These are phyloP conservation scores for Hypoxylon sp. DNA, from an alignment of 2,329 filamentous ascomycete species.

Conservation along the genomic window DNA sequence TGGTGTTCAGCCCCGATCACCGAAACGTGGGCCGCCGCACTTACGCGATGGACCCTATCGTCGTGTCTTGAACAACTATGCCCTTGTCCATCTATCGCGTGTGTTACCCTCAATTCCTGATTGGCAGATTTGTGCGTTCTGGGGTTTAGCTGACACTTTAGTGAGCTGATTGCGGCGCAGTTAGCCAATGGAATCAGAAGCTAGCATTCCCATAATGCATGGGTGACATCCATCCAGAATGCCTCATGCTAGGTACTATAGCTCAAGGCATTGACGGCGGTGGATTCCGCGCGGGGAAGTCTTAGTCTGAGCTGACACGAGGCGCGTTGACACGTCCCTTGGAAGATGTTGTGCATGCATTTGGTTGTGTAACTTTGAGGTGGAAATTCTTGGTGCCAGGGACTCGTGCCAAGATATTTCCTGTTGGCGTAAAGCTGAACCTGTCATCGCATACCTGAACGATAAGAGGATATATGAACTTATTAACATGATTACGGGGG, in stretches of 20 bases:
- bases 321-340: neutral
- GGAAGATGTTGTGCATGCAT: neutral
- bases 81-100: conserved; percentile 15
- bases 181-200: conserved; percentile 21
- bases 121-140: conserved; percentile 30
- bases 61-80: neutral
- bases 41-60: conserved; percentile 4
- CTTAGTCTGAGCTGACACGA: conserved; percentile 5
- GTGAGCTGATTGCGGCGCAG: conserved; percentile 24
- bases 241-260: conserved; percentile 35
- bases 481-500: neutral
- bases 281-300: conserved; percentile 20
- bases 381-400: neutral
- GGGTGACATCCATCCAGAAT: conserved; percentile 20
- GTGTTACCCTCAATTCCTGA: conserved; percentile 19
- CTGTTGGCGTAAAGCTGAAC: neutral
- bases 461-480: neutral
- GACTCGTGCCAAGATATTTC: neutral
- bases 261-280: conserved; percentile 28
- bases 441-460: neutral
- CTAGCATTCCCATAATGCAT: conserved; percentile 21
- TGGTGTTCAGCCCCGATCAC: conserved; percentile 36
- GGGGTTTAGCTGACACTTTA: conserved; percentile 8
- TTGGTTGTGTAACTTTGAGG: neutral
- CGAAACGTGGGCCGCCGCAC: conserved; percentile 23